Base-by-base conservation (phyloP, 2,329 filamentous ascomycete genomes). In the Purpureocillium lavendulum region DNA sequence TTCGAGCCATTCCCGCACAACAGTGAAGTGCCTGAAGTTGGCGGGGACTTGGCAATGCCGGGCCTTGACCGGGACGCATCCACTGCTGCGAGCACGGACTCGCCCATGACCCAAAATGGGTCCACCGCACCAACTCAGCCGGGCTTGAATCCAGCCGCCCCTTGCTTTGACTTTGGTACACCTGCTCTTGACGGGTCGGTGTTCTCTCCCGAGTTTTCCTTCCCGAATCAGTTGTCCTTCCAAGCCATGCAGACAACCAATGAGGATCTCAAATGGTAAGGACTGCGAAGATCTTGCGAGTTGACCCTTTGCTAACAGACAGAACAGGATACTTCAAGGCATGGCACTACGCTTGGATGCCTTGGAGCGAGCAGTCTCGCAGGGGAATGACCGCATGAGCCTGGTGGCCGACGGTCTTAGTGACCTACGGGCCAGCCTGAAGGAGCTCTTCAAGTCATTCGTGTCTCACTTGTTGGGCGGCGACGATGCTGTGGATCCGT, bases 391-490 rank as follows among this genome's bases (percentile, higher is more conserved):
- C 21, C 21, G 21, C 10, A 30, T 29, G 26, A 10, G 21, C 21
- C 28, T 16, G 29, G 13, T 31, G 17, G 10, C 38, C 16, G 16
- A 35, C 29, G 14, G 34, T 7, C 16, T 40, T 7, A 40, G 34
- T 33, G 18, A 39, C 7, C 38, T 45, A 9, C 41, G 30, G 29
- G 18, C 39, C 17, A 36, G 26, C 18, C 18, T 44, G 6, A 41
- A 41, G 16, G 40, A 33, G 12, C 38, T 44, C 26, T 9, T 39
- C 16, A 28, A 35, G 17, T 31, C 34, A 14, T 35, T 44, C n/a
- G 24, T 44, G 12, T 33, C 30, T 12, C 30, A 38, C 17, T 14
- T 32, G 18, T 30, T 44, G 13, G 34, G 35, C 17, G 33, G 29
- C n/a, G 26, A 33, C n/a, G 30, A 30, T 15, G 14, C 13, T 15